These are phyloP conservation scores for Eucalyptus tenuipes DNA, from an alignment of 345 rosid genomes.

Conservation along the genomic window DNA sequence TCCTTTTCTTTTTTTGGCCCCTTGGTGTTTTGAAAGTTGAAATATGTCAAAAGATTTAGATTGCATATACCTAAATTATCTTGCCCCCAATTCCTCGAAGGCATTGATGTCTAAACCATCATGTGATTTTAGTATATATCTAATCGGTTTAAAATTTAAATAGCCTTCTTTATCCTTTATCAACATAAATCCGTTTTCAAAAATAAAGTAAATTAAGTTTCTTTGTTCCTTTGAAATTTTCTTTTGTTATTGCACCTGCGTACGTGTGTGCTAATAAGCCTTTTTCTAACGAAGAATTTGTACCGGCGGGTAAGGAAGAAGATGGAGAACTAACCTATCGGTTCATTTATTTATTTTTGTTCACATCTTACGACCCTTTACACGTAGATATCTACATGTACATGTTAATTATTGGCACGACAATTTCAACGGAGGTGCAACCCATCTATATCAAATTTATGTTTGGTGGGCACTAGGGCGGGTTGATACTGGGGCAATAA, in stretches of 20 bases:
- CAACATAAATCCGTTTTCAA: not conserved
- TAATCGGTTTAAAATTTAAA: not conserved
- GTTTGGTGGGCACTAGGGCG: not conserved
- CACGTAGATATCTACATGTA: not conserved
- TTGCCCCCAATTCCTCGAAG: not conserved
- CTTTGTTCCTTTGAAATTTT: not conserved
- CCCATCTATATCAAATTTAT: not conserved
- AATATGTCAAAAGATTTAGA: not conserved
- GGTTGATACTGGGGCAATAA: not conserved
- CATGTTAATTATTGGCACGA: not conserved
- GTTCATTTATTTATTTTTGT: not conserved
- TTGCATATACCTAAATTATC: not conserved
- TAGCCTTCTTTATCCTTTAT: not conserved
- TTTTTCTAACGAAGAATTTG: not conserved
- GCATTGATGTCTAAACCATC: not conserved
- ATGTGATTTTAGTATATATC: not conserved
- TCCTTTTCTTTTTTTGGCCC: not conserved
- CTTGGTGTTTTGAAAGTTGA: not conserved
- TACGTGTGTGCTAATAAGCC: not conserved
- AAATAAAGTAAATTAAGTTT: not conserved
- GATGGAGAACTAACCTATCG: not conserved
- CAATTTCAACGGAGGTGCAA: not conserved
- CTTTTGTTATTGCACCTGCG: not conserved
- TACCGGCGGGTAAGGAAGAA: not conserved
- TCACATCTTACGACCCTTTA: not conserved